Percentiles rank a stretch among this genome's conserved stretches.
These are phyloP conservation scores for Neurospora sp. DNA, from an alignment of 495 filamentous ascomycete genomes.

Conservation along the genomic window DNA sequence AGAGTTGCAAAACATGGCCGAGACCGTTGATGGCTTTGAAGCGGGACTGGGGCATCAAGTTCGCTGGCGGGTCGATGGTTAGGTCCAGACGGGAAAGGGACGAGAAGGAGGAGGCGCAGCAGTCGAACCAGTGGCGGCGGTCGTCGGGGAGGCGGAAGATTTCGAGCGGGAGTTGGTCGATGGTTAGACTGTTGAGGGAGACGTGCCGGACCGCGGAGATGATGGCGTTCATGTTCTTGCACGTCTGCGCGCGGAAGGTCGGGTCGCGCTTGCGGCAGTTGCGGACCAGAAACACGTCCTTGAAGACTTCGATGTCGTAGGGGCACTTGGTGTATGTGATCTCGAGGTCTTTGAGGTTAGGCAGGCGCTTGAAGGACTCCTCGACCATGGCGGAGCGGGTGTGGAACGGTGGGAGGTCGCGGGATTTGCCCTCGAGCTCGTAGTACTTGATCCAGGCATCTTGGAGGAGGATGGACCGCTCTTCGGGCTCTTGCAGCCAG, in stretches of 20 bases:
- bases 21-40: slow-evolving; percentile 34
- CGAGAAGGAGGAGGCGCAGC: slow-evolving; percentile 31
- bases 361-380: slow-evolving; percentile 30
- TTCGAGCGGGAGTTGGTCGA: slow-evolving; percentile 38
- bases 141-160: slow-evolving; percentile 28
- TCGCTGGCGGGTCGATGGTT: slow-evolving; percentile 27
- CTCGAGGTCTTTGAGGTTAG: slow-evolving; percentile 34
- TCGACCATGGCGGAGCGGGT: slow-evolving; percentile 27
- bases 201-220: slow-evolving; percentile 32
- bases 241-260: slow-evolving; percentile 20
- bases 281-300: slow-evolving; percentile 29
- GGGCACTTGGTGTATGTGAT: slow-evolving; percentile 35
- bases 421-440: slow-evolving; percentile 26
- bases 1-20: slow-evolving; percentile 33
- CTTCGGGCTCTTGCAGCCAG: slow-evolving; percentile 30
- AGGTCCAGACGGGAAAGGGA: slow-evolving; percentile 29
- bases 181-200: slow-evolving; percentile 27
- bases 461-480: slow-evolving; percentile 26
- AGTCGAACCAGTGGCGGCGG: slow-evolving; percentile 34
- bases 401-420: slow-evolving; percentile 28
- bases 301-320: slow-evolving; percentile 26
- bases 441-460: slow-evolving; percentile 28
- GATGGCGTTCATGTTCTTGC: slow-evolving; percentile 34
- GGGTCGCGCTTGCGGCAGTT: slow-evolving; percentile 32
- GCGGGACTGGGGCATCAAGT: slow-evolving; percentile 23